A percentile compares a stretch with the other conserved stretches of the same genome.
phyloP scores from a whole-genome alignment of 805 yeast species.

The Lipomyces starkeyi region DNA sequence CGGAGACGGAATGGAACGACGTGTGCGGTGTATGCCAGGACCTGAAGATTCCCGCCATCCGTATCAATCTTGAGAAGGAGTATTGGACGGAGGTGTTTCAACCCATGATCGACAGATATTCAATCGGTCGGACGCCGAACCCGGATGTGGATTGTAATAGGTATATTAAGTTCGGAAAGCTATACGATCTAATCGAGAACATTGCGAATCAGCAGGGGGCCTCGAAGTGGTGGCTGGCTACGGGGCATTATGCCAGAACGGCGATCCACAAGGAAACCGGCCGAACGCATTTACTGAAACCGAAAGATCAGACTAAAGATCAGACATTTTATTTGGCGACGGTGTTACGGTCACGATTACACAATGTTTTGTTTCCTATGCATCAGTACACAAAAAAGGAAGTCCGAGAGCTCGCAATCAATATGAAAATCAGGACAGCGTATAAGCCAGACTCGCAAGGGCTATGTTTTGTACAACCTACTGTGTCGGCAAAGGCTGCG shows the following conservation, averaged over 20 bases:
- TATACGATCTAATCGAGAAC: constrained; percentile 57
- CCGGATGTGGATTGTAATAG: constrained; percentile 92
- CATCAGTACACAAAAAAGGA: constrained; percentile 79
- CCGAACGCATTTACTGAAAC: constrained; percentile 59
- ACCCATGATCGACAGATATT: constrained; percentile 83
- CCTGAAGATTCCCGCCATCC: constrained; percentile 68
- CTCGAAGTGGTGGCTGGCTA: constrained; percentile 79
- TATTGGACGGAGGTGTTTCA: constrained; percentile 92
- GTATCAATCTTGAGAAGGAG: constrained; percentile 85
- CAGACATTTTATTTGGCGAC: constrained; percentile 90
- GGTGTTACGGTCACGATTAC: constrained; percentile 55
- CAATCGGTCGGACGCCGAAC: constrained; percentile 83
- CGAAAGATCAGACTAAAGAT: constrained; percentile 69
- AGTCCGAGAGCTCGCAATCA: constrained; percentile 70
- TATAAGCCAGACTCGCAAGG: constrained; percentile 94
- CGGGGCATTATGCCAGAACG: constrained; percentile 58
- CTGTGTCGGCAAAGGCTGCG: constrained; percentile 26
- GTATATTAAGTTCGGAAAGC: constrained; percentile 83
- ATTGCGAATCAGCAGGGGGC: constrained; percentile 44
- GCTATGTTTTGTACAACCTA: constrained; percentile 79
- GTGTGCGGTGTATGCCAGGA: constrained; percentile 69
- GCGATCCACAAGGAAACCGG: constrained; percentile 41
- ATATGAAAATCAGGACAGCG: constrained; percentile 62
- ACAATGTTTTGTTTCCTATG: constrained; percentile 72
- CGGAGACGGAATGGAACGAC: constrained; percentile 88